These are phyloP conservation scores for Gossypium arboreum DNA, from an alignment of 345 rosid genomes.

Conservation along the genomic window DNA sequence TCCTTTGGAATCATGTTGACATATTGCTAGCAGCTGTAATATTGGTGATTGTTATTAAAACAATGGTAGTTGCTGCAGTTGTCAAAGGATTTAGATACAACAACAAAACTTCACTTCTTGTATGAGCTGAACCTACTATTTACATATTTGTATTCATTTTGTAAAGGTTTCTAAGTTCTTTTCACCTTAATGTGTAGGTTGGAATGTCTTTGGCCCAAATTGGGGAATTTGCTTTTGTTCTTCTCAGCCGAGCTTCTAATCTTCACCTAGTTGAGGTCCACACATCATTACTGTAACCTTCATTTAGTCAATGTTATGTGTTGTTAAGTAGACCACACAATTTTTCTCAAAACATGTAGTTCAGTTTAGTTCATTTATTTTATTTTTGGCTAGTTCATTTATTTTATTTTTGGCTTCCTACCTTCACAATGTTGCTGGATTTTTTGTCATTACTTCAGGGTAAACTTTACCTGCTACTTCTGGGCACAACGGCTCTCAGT, in stretches of 20 bases:
- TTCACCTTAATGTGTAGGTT: constrained; percentile 35
- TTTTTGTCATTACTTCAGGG: constrained; percentile 42
- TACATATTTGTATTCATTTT: not conserved
- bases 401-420: not conserved
- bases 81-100: not conserved
- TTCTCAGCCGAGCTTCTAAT: constrained; percentile 95
- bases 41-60: not conserved
- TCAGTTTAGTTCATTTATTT: not conserved
- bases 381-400: not conserved
- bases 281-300: not conserved
- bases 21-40: constrained; percentile 1
- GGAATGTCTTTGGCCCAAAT: constrained; percentile 93
- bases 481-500: not conserved
- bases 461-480: constrained; percentile 71
- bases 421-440: not conserved
- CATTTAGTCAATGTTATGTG: not conserved
- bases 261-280: constrained; percentile 90
- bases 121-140: not conserved
- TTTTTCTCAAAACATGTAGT: not conserved
- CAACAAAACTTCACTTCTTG: not conserved
- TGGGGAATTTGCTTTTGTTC: constrained; percentile 95
- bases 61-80: not conserved
- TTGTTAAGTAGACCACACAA: no score
- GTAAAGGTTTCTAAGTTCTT: not conserved
- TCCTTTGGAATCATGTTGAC: not conserved